These are phyloP conservation scores for Aspergillus kassunensis DNA, from an alignment of 495 filamentous ascomycete genomes.

Conservation along the genomic window DNA sequence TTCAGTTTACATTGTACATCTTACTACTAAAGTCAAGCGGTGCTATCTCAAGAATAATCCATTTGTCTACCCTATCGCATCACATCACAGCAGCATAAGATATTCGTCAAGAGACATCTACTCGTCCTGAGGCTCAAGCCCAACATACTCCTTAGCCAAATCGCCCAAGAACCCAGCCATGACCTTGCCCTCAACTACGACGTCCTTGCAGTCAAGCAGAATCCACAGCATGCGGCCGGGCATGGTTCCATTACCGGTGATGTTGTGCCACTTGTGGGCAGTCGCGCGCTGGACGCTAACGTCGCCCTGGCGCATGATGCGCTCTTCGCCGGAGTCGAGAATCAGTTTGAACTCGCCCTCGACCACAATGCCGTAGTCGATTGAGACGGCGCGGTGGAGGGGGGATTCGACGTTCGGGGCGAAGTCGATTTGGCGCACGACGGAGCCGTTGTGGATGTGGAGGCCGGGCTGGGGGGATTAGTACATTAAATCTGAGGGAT, in stretches of 20 bases:
- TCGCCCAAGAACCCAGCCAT: too few relatives aligned
- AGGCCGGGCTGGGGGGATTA: constrained; percentile 26
- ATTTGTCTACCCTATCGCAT: too few relatives aligned
- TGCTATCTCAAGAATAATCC: too few relatives aligned
- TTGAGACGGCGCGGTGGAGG: constrained; percentile 61
- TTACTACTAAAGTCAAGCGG: too few relatives aligned
- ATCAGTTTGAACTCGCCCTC: constrained; percentile 60
- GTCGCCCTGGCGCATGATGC: constrained; percentile 57
- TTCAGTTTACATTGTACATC: too few relatives aligned
- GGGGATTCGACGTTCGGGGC: constrained; percentile 47
- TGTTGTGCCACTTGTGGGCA: constrained; percentile 63
- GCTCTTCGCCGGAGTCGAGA: constrained; percentile 56
- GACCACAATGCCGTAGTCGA: constrained; percentile 66
- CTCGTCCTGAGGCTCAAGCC: too few relatives aligned
- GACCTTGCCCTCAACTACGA: neutral
- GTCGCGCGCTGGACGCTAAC: constrained; percentile 62
- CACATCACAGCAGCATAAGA: too few relatives aligned
- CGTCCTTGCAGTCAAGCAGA: neutral
- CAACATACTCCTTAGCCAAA: too few relatives aligned
- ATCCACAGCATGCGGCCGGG: neutral
- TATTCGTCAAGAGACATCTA: too few relatives aligned
- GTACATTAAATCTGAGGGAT: neutral
- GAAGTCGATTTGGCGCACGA: constrained; percentile 59
- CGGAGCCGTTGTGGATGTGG: constrained; percentile 46
- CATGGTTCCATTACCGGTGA: neutral